Percentiles rank a stretch among this genome's conserved stretches.
These are phyloP conservation scores for Zasmidium citrigriseum DNA, from an alignment of 2,329 filamentous ascomycete species.

Conservation along the genomic window DNA sequence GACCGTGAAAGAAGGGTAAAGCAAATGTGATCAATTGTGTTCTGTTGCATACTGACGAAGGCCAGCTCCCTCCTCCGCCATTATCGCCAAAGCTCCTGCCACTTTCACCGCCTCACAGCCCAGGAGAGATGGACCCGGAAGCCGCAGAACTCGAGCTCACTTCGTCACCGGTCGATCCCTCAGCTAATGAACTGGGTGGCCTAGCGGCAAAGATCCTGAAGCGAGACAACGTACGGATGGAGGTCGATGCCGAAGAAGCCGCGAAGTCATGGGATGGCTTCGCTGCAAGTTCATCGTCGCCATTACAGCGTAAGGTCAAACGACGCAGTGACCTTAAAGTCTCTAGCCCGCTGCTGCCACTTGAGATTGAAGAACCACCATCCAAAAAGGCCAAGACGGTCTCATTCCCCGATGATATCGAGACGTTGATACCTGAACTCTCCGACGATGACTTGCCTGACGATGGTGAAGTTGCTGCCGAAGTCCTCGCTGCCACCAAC, in stretches of 20 bases:
- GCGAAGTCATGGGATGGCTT: slow-evolving; percentile 10
- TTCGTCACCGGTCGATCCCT: slow-evolving; percentile 33
- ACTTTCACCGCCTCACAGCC: slow-evolving; percentile 41
- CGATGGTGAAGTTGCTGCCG: slow-evolving; percentile 21
- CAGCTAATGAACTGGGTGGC: slow-evolving; percentile 25
- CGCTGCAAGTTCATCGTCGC: slow-evolving; percentile 22
- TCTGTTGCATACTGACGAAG: slow-evolving; percentile 20
- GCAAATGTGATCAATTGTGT: neutral
- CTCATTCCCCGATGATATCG: slow-evolving; percentile 40
- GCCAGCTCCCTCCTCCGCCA: slow-evolving; percentile 34
- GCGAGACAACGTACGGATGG: slow-evolving; percentile 24
- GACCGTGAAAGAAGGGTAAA: slow-evolving; percentile 30
- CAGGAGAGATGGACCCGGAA: slow-evolving; percentile 27
- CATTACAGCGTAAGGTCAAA: slow-evolving; percentile 36
- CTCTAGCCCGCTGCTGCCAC: slow-evolving; percentile 49
- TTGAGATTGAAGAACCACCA: slow-evolving; percentile 37
- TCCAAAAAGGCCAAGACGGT: slow-evolving; percentile 44
- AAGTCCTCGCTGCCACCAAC: slow-evolving; percentile 36
- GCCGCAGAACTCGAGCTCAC: slow-evolving; percentile 33
- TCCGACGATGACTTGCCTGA: slow-evolving; percentile 25
- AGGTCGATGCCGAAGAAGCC: slow-evolving; percentile 21
- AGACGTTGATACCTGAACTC: slow-evolving; percentile 36
- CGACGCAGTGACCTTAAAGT: slow-evolving; percentile 42
- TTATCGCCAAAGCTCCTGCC: slow-evolving; percentile 53
- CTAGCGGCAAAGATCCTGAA: slow-evolving; percentile 34